Percentiles rank a stretch among this genome's conserved stretches.
Evolutionary conservation across 2,329 filamentous ascomycete genomes (phyloP).

Genomic region (Cordyceps javanica): DNA sequence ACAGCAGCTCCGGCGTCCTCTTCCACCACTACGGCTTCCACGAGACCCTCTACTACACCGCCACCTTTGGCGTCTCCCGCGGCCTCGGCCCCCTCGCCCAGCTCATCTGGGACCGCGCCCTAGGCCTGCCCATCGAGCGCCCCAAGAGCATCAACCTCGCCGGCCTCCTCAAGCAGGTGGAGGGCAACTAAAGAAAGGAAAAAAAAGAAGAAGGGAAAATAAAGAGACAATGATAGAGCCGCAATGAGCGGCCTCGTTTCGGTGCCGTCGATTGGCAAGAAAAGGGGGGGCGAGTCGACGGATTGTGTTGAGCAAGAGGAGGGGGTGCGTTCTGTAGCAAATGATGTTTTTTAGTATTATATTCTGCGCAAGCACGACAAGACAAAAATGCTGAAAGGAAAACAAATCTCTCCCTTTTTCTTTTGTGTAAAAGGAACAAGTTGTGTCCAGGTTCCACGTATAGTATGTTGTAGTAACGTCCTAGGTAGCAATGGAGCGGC

Average conservation of each 20-base stretch:
- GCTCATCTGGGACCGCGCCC: conserved; percentile 89
- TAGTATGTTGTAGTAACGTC: too few species aligned
- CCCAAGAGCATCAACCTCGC: conserved; percentile 96
- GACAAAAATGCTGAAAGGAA: neutral
- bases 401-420: too few species aligned
- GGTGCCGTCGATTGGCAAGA: neutral
- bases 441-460: too few species aligned
- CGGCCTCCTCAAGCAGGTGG: conserved; percentile 68
- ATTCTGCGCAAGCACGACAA: neutral
- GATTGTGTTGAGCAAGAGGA: too few species aligned
- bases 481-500: too few species aligned
- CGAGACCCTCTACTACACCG: conserved; percentile 91
- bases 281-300: neutral
- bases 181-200: conserved; percentile 31
- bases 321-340: neutral
- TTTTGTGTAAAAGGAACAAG: too few species aligned
- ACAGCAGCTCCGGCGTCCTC: conserved; percentile 84
- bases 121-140: conserved; percentile 92
- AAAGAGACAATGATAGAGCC: too few species aligned
- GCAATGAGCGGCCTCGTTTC: too few species aligned
- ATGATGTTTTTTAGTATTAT: conserved; percentile 1
- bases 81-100: conserved; percentile 85
- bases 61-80: conserved; percentile 62
- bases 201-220: too few species aligned
- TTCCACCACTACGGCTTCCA: conserved; percentile 99